A percentile compares a stretch with the other conserved stretches of the same genome.
phyloP scores from a whole-genome alignment of 2,329 filamentous ascomycete species.

The Penicillium sp. region DNA sequence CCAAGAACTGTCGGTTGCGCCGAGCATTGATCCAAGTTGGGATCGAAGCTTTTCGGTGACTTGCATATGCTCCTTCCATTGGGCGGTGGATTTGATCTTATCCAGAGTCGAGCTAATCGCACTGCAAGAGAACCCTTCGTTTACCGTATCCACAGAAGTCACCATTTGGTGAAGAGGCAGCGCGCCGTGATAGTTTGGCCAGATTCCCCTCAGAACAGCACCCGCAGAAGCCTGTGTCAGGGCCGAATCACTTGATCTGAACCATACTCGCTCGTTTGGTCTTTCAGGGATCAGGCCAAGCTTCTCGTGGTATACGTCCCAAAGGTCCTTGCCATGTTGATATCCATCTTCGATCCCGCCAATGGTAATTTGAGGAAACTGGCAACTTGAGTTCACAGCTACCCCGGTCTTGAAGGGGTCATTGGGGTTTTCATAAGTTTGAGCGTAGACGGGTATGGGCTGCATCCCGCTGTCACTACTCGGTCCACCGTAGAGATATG shows the following conservation, averaged over 20 bases:
- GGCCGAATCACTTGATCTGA: slow-evolving; percentile 42
- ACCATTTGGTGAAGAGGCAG: slow-evolving; percentile 45
- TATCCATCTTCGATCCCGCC: slow-evolving; percentile 44
- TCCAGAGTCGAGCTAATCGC: slow-evolving; percentile 28
- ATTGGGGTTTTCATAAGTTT: slow-evolving; percentile 40
- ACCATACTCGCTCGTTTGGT: slow-evolving; percentile 37
- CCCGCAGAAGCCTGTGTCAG: slow-evolving; percentile 44
- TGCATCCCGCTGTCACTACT: slow-evolving; percentile 16
- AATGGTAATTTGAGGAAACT: slow-evolving; percentile 46
- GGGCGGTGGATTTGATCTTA: slow-evolving; percentile 31
- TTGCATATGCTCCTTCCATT: slow-evolving; percentile 42
- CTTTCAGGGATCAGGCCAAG: slow-evolving; percentile 36
- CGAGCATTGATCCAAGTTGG: slow-evolving; percentile 36
- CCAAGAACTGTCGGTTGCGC: slow-evolving; percentile 36
- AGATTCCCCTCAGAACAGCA: slow-evolving; percentile 44
- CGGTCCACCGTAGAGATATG: slow-evolving; percentile 41
- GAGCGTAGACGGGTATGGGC: slow-evolving; percentile 39
- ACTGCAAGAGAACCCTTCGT: slow-evolving; percentile 41
- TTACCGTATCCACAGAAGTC: slow-evolving; percentile 40
- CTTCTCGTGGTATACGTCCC: slow-evolving; percentile 37
- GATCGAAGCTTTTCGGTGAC: slow-evolving; percentile 37
- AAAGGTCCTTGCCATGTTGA: slow-evolving; percentile 42
- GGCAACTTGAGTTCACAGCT: slow-evolving; percentile 36
- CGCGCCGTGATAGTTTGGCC: slow-evolving; percentile 36
- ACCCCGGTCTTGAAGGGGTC: slow-evolving; percentile 41